phyloP scores from a whole-genome alignment of 1,284 basidiomycete species.

The Malassezia nana region DNA sequence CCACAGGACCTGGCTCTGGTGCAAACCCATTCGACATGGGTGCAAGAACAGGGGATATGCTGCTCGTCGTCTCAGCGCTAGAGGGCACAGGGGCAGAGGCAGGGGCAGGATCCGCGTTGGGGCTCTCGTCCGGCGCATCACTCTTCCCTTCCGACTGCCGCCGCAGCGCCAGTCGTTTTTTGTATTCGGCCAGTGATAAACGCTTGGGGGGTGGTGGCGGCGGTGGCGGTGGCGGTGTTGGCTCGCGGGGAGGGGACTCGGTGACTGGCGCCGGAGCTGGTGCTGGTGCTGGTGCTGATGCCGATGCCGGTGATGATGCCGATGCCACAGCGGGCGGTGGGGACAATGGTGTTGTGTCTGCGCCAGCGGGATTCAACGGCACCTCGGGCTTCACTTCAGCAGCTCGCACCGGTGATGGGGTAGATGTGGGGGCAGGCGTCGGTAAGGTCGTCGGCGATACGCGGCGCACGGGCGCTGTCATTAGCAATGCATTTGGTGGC shows the following conservation, averaged over 20 bases:
- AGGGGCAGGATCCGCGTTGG: not conserved
- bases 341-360: not conserved
- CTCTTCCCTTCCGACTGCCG: conserved; percentile 20
- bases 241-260: not conserved
- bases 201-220: conserved; percentile 29
- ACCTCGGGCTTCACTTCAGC: not conserved
- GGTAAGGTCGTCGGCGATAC: not conserved
- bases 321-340: not conserved
- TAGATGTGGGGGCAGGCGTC: not conserved
- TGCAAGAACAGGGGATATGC: conserved; percentile 14
- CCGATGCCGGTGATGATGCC: not conserved
- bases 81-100: not conserved
- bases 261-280: not conserved
- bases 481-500: not conserved
- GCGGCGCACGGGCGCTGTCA: not conserved
- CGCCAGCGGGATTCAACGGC: not conserved
- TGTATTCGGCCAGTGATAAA: conserved; percentile 45
- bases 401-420: not conserved
- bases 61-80: not conserved
- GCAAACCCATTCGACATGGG: not conserved
- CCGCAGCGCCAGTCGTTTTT: conserved; percentile 38
- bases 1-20: not conserved
- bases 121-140: not conserved
- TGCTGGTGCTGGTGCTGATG: not conserved
- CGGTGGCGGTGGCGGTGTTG: not conserved